Conservation (phyloP, 208 protist genomes). For the Acanthamoeba royreba region DNA sequence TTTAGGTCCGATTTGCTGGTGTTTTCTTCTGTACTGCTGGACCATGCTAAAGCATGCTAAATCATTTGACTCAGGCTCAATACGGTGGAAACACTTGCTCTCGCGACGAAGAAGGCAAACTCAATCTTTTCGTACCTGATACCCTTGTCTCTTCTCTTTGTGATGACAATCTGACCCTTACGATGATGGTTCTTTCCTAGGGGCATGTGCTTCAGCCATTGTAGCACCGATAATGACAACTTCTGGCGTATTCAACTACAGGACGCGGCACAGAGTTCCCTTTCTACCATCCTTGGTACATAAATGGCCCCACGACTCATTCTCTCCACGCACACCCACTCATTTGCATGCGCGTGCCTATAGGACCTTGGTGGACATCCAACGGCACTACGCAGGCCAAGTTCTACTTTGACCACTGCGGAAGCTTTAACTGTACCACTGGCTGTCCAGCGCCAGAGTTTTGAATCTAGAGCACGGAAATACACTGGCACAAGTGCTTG, state of each 20-base stretch:
- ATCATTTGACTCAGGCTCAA: not conserved
- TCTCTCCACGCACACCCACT: not conserved
- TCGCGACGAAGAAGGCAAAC: not conserved
- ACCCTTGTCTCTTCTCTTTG: not conserved
- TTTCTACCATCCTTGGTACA: not conserved
- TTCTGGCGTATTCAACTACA: not conserved
- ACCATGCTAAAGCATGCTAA: too few relatives aligned
- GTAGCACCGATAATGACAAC: not conserved
- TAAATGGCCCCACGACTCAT: too few relatives aligned
- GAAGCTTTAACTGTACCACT: not conserved
- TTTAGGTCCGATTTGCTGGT: not conserved
- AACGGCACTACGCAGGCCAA: not conserved
- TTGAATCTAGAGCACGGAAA: too few relatives aligned
- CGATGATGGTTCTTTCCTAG: not conserved
- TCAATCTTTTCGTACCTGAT: not conserved
- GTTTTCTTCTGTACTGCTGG: not conserved
- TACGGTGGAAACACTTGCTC: not conserved
- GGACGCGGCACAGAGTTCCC: not conserved
- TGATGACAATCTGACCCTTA: not conserved
- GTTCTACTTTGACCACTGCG: not conserved
- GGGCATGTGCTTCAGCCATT: slow-evolving; percentile 16
- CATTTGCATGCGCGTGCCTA: too few relatives aligned
- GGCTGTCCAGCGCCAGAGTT: not conserved
- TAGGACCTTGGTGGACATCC: not conserved
- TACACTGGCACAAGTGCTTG: too few relatives aligned